Conservation (phyloP, 805 yeast genomes). For the Jamesozyma rosinii region DNA sequence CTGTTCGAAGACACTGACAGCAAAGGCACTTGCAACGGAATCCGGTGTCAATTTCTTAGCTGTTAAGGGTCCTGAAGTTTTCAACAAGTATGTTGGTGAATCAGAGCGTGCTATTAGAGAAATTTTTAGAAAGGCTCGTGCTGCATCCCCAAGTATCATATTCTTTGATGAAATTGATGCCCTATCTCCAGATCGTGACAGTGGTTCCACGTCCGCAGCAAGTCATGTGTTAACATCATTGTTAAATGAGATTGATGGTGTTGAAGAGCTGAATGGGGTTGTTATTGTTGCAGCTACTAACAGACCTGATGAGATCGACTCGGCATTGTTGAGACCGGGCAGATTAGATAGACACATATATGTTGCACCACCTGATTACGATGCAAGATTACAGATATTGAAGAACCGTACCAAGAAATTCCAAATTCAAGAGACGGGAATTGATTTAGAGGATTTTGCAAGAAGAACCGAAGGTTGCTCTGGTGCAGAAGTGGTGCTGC, state of each 20-base stretch:
- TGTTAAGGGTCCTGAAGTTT: conserved; percentile 93
- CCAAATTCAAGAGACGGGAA: conserved; percentile 38
- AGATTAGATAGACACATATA: conserved; percentile 87
- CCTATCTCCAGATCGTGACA: conserved; percentile 65
- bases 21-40: conserved; percentile 92
- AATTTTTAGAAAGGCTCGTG: conserved; percentile 84
- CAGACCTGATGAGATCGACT: conserved; percentile 85
- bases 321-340: conserved; percentile 92
- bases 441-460: conserved; percentile 48
- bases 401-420: conserved; percentile 61
- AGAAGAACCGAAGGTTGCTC: conserved; percentile 77
- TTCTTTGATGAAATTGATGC: conserved; percentile 98
- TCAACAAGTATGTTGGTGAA: conserved; percentile 93
- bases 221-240: conserved; percentile 84
- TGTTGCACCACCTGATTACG: conserved; percentile 82
- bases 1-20: conserved; percentile 89
- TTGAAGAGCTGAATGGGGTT: conserved; percentile 88
- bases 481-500: conserved; percentile 87
- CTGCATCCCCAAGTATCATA: conserved; percentile 88
- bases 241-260: conserved; percentile 93
- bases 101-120: conserved; percentile 89
- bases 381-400: conserved; percentile 72
- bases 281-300: conserved; percentile 94
- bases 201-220: conserved; percentile 54
- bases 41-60: conserved; percentile 90